Base-by-base conservation (phyloP, 257 asterid species). In the Solanum pimpinellifolium region DNA sequence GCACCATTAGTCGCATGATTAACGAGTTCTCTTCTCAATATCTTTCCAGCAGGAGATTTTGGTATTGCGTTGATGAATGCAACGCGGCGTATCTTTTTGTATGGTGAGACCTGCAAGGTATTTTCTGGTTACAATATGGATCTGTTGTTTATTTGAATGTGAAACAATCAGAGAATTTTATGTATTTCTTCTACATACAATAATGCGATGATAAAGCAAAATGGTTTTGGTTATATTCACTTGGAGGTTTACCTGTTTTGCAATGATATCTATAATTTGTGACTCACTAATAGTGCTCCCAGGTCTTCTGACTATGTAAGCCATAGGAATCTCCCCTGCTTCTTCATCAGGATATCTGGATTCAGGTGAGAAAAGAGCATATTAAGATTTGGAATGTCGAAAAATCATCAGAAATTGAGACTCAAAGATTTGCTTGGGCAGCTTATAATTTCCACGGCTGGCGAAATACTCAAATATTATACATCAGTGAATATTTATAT, bases 281-380 rank as follows among this genome's bases (percentile, higher is more conserved):
- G 94, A 41, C 78, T 94, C 98, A 1, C 93, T 89, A 46, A 96
- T 93, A 14, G 85, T 88, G 91, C 92, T 91, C 69, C 97, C 96
- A 9, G 98, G 98, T 90, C 90, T 95, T 82, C 98, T 93, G 82
- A 97, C 99, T 41, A 97, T 56, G 88, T 91, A 97, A 42, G 99
- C 99, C 99, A 97, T 92, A 4, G 99, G 99, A 90, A 95, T 94
- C 93, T 97, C 91, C 21, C 99, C 99, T 20, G 98, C 99, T 87
- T 93, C 99, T 83, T 97, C 99, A 87, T 97, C 97, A 2, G 99
- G 99, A 91, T 91, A 97, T 86, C 99, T 97, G 91, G 81, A 83
- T 84, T 56, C 41, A 23, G 33, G 85, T 82, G 39, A 85, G 29
- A 60, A 86, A 21, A 42, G 77, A 6, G 18, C 2, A 8, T 8